Evolutionary conservation across 495 filamentous ascomycete species (phyloP).

Genomic region (Aspergillus campestris): DNA sequence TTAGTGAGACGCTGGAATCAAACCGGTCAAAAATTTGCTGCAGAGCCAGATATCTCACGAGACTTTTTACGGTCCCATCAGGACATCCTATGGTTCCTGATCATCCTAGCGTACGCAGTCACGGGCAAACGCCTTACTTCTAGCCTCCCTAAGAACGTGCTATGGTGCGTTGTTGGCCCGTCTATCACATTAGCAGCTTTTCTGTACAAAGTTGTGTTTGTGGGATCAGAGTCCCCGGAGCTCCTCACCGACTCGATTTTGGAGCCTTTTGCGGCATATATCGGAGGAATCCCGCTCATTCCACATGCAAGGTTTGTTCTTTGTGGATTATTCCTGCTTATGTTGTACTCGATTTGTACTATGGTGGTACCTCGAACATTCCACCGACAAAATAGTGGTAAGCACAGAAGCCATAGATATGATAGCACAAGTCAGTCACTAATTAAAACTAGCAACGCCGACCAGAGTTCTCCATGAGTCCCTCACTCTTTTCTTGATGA

Average conservation of each 20-base stretch:
- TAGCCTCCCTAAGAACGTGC: conserved; percentile 20
- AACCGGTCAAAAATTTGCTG: conserved; percentile 90
- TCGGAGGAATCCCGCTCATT: conserved; percentile 39
- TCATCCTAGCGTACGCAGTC: conserved; percentile 59
- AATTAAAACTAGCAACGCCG: conserved; percentile 7
- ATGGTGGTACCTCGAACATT: neutral
- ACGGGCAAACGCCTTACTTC: conserved; percentile 26
- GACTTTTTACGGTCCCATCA: conserved; percentile 54
- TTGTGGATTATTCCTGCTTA: conserved; percentile 39
- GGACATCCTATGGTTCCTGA: conserved; percentile 62
- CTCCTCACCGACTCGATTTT: conserved; percentile 52
- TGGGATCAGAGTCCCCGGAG: conserved; percentile 76
- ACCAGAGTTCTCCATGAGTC: conserved; percentile 49
- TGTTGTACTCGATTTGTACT: conserved; percentile 19
- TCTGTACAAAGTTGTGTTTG: conserved; percentile 80
- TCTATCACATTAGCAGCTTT: conserved; percentile 45
- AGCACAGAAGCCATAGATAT: neutral
- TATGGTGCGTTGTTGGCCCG: conserved; percentile 15
- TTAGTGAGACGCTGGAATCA: conserved; percentile 82
- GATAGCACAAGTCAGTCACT: conserved; percentile 1
- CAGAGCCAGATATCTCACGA: conserved; percentile 74
- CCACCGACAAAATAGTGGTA: no score
- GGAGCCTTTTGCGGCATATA: conserved; percentile 37
- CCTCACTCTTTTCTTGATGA: conserved; percentile 71
- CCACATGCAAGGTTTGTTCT: conserved; percentile 34